phyloP scores from a whole-genome alignment of 805 yeast species.

The Hermanozyma aechmeae region DNA sequence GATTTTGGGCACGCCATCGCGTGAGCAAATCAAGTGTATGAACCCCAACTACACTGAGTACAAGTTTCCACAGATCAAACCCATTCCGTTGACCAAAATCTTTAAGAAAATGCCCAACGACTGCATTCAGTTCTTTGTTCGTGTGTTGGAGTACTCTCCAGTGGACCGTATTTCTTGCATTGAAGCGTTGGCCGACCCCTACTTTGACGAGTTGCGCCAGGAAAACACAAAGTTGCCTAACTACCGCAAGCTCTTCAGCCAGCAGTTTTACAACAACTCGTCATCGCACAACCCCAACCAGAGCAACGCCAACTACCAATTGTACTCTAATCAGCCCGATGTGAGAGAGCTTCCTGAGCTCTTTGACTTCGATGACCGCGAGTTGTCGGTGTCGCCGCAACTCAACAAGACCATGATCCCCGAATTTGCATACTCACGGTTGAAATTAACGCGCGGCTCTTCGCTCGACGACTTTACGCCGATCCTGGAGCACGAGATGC shows the following conservation, averaged over 20 bases:
- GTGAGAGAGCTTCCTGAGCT: constrained; percentile 37
- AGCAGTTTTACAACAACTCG: constrained; percentile 22
- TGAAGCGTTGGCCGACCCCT: constrained; percentile 41
- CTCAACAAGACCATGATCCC: constrained; percentile 35
- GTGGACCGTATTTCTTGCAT: constrained; percentile 51
- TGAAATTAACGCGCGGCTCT: constrained; percentile 15
- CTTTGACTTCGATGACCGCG: constrained; percentile 44
- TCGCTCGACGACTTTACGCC: constrained; percentile 1
- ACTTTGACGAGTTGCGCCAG: constrained; percentile 45
- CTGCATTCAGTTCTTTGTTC: constrained; percentile 46
- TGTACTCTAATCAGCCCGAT: constrained; percentile 31
- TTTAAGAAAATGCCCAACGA: constrained; percentile 48
- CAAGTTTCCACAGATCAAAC: constrained; percentile 81
- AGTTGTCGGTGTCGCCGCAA: constrained; percentile 36
- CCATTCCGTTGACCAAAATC: constrained; percentile 62
- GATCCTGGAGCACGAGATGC: constrained; percentile 11
- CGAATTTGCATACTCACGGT: constrained; percentile 20
- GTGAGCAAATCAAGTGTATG: constrained; percentile 88
- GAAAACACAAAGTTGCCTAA: constrained; percentile 30
- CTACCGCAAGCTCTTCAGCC: constrained; percentile 33
- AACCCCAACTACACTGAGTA: constrained; percentile 97
- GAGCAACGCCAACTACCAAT: constrained; percentile 35
- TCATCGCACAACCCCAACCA: constrained; percentile 14
- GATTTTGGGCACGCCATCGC: constrained; percentile 89
- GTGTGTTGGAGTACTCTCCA: constrained; percentile 63